Conservation (phyloP, 805 yeast species). For the Saturnispora bothae region DNA sequence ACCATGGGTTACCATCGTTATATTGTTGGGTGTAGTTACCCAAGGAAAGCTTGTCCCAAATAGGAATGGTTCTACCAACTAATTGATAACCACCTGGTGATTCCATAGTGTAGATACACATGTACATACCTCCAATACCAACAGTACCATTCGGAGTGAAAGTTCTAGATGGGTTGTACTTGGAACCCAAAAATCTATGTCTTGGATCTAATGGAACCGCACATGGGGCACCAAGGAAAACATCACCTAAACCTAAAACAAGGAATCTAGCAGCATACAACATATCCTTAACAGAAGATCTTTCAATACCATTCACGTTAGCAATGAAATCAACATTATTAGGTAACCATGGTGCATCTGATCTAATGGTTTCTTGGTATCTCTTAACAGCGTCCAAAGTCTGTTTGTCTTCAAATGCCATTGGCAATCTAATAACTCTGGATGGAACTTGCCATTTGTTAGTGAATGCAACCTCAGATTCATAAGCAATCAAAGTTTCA, state of each 20-base stretch:
- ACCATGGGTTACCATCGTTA: conserved; percentile 63
- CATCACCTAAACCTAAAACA: conserved; percentile 94
- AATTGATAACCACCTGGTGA: conserved; percentile 98
- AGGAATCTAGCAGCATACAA: conserved; percentile 81
- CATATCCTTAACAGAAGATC: conserved; percentile 72
- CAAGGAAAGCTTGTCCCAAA: conserved; percentile 88
- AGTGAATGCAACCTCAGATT: conserved; percentile 59
- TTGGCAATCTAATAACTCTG: conserved; percentile 74
- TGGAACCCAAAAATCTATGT: conserved; percentile 83
- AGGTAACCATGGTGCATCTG: conserved; percentile 96
- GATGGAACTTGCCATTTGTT: conserved; percentile 83
- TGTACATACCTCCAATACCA: conserved; percentile 97
- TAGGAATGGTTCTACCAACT: conserved; percentile 93
- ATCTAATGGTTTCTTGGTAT: conserved; percentile 86
- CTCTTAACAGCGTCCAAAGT: conserved; percentile 85
- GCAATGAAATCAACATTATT: conserved; percentile 95
- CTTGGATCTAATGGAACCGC: conserved; percentile 98
- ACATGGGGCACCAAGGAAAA: conserved; percentile 95
- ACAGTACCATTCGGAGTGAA: conserved; percentile 95
- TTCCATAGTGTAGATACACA: conserved; percentile 97
- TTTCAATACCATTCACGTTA: conserved; percentile 68
- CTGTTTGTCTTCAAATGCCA: conserved; percentile 91
- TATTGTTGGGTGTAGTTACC: conserved; percentile 47
- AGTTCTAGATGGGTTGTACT: conserved; percentile 93
- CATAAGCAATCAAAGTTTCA: conserved; percentile 59